Evolutionary conservation across 2,329 filamentous ascomycete species (phyloP).

Genomic region (Monilinia polystroma): DNA sequence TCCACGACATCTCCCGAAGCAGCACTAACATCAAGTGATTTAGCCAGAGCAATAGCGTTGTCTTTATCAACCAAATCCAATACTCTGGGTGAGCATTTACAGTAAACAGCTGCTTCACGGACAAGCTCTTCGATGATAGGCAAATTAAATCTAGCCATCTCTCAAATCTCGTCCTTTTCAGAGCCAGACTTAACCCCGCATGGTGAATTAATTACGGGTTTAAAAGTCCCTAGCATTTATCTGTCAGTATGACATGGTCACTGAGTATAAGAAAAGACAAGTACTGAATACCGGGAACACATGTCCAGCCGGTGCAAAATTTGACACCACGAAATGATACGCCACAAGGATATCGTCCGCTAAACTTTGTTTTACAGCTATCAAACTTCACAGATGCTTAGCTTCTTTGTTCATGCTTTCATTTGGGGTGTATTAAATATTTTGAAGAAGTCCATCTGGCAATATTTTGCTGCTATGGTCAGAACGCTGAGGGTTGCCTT

Average conservation of each 20-base stretch:
- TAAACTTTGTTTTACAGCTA: background rate
- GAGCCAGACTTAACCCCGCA: background rate
- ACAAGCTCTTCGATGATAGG: background rate
- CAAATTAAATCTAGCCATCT: background rate
- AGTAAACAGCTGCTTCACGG: background rate
- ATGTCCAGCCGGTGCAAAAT: background rate
- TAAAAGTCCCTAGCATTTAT: background rate
- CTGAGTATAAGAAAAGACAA: background rate
- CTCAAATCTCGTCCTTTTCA: background rate
- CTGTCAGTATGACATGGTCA: background rate
- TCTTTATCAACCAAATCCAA: background rate
- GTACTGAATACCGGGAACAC: background rate
- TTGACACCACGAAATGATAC: background rate
- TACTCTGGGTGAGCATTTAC: background rate
- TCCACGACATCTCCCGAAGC: background rate
- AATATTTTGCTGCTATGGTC: background rate
- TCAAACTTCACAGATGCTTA: background rate
- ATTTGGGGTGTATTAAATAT: too few species aligned
- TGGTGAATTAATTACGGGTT: background rate
- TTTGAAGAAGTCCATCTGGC: background rate
- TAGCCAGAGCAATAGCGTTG: background rate
- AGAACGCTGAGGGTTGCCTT: background rate
- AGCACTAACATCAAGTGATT: background rate
- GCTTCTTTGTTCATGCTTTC: background rate
- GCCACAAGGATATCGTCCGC: background rate